Evolutionary conservation across 805 yeast genomes (phyloP), one percentile per base, ranked within the genome.

Genomic region (Cyberlindnera misumaiensis): DNA sequence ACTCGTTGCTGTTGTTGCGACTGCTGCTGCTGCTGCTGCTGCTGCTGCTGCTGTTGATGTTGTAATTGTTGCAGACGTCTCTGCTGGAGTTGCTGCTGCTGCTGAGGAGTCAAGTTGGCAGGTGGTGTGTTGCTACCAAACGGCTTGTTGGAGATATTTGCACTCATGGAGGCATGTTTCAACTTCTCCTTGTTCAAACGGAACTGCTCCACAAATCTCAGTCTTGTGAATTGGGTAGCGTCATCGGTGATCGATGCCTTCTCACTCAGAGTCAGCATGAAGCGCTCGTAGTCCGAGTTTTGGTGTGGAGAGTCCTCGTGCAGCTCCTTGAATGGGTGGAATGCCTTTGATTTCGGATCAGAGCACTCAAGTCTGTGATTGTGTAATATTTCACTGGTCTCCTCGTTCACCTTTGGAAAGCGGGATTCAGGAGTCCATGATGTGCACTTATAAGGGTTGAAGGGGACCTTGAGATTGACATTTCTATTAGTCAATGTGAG

Each of bases 151-250:
- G 53, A 49, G 11, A 15, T 3, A n/a, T 29, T 36, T 14, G 58
- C 52, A 22, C 56, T 52, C 36, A 61, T 49, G 11, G 69, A 64
- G 16, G 67, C 69, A 41, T 69, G 73, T 43, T 69, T 68, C 41
- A 68, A 55, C 44, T 74, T 66, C 41, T 75, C 81, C 52, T 76
- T 74, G 55, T 83, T 75, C 34, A 83, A 68, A 39, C 95, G 69
- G 63, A 84, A 77, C 60, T 83, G 93, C 58, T 90, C 97, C 42
- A 90, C 83, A 52, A 89, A 87, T 46, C 95, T 72, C 36, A 90
- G 65, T 47, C 97, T 75, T 70, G 85, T 76, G 59, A 93, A 93
- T 59, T 88, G 95, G 32, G 68, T 67, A 17, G 59, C 56, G 34
- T 64, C 68, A 22, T 54, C 49, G 10, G 51, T 46, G 10, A 45